Evolutionary conservation across 495 filamentous ascomycete species (phyloP).

Genomic region (Lasiosphaeris hirsuta): DNA sequence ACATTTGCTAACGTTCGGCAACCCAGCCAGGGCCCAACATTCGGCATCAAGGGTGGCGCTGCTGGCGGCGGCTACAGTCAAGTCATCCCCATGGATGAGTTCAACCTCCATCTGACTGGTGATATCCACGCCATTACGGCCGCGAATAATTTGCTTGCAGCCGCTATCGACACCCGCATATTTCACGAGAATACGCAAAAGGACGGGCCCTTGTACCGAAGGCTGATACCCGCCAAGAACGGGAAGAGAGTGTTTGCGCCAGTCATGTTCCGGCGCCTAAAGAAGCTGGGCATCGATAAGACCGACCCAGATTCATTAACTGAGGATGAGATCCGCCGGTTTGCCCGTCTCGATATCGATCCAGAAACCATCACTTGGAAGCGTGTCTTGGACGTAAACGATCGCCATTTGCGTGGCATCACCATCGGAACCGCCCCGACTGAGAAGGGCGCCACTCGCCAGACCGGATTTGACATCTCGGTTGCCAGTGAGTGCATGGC

Average conservation of each 20-base stretch:
- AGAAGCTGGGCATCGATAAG: constrained; percentile 94
- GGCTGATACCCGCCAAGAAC: constrained; percentile 85
- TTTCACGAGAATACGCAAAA: constrained; percentile 96
- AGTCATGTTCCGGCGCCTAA: constrained; percentile 85
- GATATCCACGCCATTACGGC: constrained; percentile 98
- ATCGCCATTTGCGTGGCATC: constrained; percentile 84
- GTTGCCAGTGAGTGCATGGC: constrained; percentile 99
- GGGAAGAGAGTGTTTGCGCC: constrained; percentile 83
- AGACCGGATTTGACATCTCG: constrained; percentile 95
- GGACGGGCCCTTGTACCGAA: constrained; percentile 82
- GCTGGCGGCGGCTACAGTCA: constrained; percentile 97
- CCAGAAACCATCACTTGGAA: constrained; percentile 96
- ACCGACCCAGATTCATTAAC: constrained; percentile 87
- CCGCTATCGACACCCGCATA: constrained; percentile 96
- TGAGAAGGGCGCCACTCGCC: constrained; percentile 79
- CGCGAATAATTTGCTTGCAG: constrained; percentile 96
- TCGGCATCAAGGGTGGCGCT: constrained; percentile 97
- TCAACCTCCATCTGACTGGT: constrained; percentile 95
- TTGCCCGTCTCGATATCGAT: constrained; percentile 92
- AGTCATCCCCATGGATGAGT: constrained; percentile 99
- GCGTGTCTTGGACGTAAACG: constrained; percentile 94
- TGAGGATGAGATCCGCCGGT: constrained; percentile 79
- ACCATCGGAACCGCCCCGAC: constrained; percentile 83
- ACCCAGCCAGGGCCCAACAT: constrained; percentile 94
- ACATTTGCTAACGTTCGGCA: constrained; percentile 96